Conservation (phyloP, 1,139 yeast genomes). For the Kodamaea alishanica region DNA sequence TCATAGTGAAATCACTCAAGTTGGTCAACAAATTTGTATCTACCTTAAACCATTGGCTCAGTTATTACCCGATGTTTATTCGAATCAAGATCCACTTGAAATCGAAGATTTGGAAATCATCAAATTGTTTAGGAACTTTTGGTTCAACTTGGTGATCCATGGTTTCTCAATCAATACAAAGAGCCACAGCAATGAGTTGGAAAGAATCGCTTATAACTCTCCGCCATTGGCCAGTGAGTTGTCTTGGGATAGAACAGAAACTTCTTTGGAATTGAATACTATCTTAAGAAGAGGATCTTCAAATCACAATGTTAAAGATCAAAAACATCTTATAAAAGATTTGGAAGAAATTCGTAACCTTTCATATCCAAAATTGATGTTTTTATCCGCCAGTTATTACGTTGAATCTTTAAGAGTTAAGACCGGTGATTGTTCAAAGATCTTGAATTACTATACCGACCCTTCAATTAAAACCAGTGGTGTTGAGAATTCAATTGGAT, state of each 20-base stretch:
- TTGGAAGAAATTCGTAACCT: constrained; percentile 52
- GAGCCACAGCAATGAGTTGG: constrained; percentile 46
- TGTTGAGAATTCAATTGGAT: constrained; percentile 66
- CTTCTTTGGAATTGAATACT: constrained; percentile 87
- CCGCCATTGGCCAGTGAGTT: constrained; percentile 91
- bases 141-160: constrained; percentile 94
- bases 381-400: constrained; percentile 75
- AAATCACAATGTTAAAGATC: constrained; percentile 74
- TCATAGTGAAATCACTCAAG: constrained; percentile 70
- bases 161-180: constrained; percentile 66
- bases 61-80: constrained; percentile 58
- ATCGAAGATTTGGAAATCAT: constrained; percentile 46
- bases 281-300: constrained; percentile 89
- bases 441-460: constrained; percentile 76
- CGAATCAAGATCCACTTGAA: constrained; percentile 33
- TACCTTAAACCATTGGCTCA: constrained; percentile 73
- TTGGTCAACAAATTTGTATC: constrained; percentile 70
- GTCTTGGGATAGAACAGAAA: constrained; percentile 83
- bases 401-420: constrained; percentile 76
- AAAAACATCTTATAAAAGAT: constrained; percentile 55
- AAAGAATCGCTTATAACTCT: constrained; percentile 76
- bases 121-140: constrained; percentile 73
- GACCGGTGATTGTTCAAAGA: constrained; percentile 76
- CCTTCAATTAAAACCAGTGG: constrained; percentile 74
- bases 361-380: constrained; percentile 81